Evolutionary conservation across 2,329 filamentous ascomycete species (phyloP).

Genomic region (Exophiala sideris): DNA sequence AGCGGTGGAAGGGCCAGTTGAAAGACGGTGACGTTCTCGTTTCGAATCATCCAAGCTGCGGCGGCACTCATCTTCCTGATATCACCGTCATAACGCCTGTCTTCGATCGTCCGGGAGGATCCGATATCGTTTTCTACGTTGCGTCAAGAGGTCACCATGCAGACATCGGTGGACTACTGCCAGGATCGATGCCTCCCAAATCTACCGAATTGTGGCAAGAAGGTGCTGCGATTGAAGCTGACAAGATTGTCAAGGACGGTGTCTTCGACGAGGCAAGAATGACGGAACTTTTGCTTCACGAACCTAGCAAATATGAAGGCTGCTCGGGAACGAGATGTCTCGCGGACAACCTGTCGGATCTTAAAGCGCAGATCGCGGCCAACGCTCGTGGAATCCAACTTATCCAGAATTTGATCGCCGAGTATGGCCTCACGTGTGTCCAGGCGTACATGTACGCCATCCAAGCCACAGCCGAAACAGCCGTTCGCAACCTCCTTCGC

Average conservation of each 20-base stretch:
- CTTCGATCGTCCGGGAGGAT: constrained; percentile 62
- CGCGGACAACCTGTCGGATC: constrained; percentile 43
- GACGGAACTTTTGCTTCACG: constrained; percentile 30
- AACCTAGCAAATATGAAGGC: constrained; percentile 21
- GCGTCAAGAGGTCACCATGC: constrained; percentile 72
- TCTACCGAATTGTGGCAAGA: constrained; percentile 48
- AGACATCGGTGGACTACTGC: constrained; percentile 50
- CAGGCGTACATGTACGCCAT: constrained; percentile 43
- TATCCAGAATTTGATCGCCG: constrained; percentile 35
- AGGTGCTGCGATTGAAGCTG: constrained; percentile 45
- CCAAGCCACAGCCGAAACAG: constrained; percentile 33
- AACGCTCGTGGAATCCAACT: constrained; percentile 42
- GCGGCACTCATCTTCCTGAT: constrained; percentile 77
- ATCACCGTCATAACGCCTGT: constrained; percentile 75
- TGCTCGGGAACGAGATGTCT: constrained; percentile 28
- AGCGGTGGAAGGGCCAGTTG: constrained; percentile 70
- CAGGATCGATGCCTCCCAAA: constrained; percentile 41
- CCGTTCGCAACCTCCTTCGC: constrained; percentile 34
- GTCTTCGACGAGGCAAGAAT: constrained; percentile 37
- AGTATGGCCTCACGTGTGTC: constrained; percentile 35
- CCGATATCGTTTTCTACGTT: constrained; percentile 74
- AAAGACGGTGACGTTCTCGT: constrained; percentile 74
- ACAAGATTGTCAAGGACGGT: constrained; percentile 34
- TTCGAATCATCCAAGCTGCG: constrained; percentile 74
- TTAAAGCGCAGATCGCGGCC: constrained; percentile 45